Percentiles rank a stretch among this genome's conserved stretches.
Evolutionary conservation across 768 basidiomycete genomes (phyloP).

Genomic region (Auricularia sp.): DNA sequence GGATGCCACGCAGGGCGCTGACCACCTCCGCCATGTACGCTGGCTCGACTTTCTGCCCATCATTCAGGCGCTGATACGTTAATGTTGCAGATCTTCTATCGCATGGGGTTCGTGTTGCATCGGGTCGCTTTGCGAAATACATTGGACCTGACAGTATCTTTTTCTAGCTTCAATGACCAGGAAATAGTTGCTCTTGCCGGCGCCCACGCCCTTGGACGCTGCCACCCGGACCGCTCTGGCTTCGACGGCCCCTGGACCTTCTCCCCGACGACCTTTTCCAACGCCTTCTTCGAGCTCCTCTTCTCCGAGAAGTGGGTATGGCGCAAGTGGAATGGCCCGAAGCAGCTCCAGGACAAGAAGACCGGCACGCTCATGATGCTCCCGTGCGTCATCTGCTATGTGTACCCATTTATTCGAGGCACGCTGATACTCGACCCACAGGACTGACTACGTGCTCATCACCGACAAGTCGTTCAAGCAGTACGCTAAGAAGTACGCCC

Average conservation of each 20-base stretch:
- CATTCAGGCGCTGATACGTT: not conserved
- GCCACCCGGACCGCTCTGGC: slow-evolving; percentile 78
- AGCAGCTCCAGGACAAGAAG: slow-evolving; percentile 89
- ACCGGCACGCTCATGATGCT: slow-evolving; percentile 91
- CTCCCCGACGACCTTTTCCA: slow-evolving; percentile 80
- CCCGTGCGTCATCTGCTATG: slow-evolving; percentile 45
- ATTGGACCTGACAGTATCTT: slow-evolving; percentile 24
- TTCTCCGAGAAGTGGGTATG: slow-evolving; percentile 91
- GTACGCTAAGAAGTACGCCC: slow-evolving; percentile 77
- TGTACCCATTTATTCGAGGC: too few species aligned
- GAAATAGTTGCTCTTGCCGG: slow-evolving; percentile 94
- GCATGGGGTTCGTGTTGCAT: slow-evolving; percentile 48
- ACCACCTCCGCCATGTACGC: slow-evolving; percentile 73
- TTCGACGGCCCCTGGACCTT: slow-evolving; percentile 94
- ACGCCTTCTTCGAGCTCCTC: slow-evolving; percentile 80
- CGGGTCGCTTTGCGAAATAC: slow-evolving; percentile 5
- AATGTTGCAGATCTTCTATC: slow-evolving; percentile 60
- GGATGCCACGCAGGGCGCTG: slow-evolving; percentile 72
- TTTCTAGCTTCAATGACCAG: slow-evolving; percentile 69
- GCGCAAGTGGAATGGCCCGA: slow-evolving; percentile 91
- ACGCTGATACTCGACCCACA: slow-evolving; percentile 19
- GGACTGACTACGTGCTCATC: slow-evolving; percentile 79
- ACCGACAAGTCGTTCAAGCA: slow-evolving; percentile 93
- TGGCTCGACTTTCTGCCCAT: not conserved
- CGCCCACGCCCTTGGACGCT: slow-evolving; percentile 92